Evolutionary conservation across 345 rosid genomes (phyloP).

Genomic region (Viola odorata): DNA sequence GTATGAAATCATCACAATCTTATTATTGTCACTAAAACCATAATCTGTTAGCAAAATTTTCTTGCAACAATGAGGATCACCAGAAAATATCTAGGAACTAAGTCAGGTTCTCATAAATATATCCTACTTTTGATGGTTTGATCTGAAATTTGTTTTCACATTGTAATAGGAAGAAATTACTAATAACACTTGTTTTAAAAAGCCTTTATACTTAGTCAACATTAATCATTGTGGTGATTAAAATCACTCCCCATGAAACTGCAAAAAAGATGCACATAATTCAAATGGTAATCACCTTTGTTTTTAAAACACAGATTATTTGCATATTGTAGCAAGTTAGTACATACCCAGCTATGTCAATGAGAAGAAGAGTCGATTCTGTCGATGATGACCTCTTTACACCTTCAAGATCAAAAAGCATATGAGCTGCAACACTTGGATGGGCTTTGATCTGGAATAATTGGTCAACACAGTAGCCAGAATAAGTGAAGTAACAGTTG

Average conservation of each 20-base stretch:
- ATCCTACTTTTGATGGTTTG: not conserved
- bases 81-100: no score
- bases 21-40: not conserved
- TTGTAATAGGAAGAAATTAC: not conserved
- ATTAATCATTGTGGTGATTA: not conserved
- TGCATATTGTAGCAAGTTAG: not conserved
- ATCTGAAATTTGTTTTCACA: slow-evolving; percentile 12
- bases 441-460: slow-evolving; percentile 62
- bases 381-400: slow-evolving; percentile 63
- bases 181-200: not conserved
- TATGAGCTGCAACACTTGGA: slow-evolving; percentile 78
- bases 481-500: not conserved
- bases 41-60: no score
- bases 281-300: not conserved
- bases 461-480: not conserved
- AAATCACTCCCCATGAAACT: not conserved
- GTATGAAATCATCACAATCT: not conserved
- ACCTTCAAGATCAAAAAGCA: slow-evolving; percentile 75
- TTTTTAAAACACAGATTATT: not conserved
- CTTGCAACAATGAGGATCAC: no score
- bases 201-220: not conserved
- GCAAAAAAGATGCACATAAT: not conserved
- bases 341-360: slow-evolving; percentile 77
- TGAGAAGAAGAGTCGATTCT: slow-evolving; percentile 73
- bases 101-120: no score